Conservation (phyloP, 352 stramenopile genomes). For the Phytophthora tubulina region DNA sequence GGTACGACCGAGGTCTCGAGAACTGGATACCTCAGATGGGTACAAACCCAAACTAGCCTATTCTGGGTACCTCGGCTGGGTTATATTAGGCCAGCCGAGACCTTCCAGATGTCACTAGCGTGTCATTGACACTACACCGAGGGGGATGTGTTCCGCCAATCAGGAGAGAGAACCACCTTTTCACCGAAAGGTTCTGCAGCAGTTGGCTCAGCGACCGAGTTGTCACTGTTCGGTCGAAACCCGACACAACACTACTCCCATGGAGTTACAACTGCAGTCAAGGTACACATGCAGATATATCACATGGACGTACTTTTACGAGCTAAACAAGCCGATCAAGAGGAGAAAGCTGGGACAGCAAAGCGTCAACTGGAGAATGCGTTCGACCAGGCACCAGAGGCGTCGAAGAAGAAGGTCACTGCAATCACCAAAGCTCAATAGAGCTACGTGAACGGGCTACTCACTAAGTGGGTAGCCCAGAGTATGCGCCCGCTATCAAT, state of each 20-base stretch:
- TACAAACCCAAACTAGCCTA: too few species aligned
- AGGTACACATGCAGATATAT: constrained; percentile 9
- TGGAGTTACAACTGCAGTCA: constrained; percentile 4
- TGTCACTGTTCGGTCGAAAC: too few species aligned
- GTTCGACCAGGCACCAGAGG: not conserved
- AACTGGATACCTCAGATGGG: too few species aligned
- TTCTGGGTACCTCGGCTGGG: too few species aligned
- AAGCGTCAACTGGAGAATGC: constrained; percentile 16
- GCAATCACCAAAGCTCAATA: not conserved
- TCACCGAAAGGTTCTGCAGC: too few species aligned
- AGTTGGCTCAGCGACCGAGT: too few species aligned
- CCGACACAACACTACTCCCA: not conserved
- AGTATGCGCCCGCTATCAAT: constrained; percentile 20
- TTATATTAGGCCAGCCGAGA: too few species aligned
- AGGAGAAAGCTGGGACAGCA: not conserved
- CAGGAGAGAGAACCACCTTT: too few species aligned
- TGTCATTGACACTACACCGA: too few species aligned
- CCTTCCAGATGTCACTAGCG: too few species aligned
- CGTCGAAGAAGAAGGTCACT: not conserved
- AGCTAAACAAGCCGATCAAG: not conserved
- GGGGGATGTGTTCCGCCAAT: too few species aligned
- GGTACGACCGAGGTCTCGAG: too few species aligned
- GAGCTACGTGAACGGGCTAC: constrained; percentile 1
- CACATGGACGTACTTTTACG: not conserved
- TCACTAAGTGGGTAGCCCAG: constrained; percentile 8